Conservation (phyloP, 179 eudicot genomes). For the Spergularia azorica region DNA sequence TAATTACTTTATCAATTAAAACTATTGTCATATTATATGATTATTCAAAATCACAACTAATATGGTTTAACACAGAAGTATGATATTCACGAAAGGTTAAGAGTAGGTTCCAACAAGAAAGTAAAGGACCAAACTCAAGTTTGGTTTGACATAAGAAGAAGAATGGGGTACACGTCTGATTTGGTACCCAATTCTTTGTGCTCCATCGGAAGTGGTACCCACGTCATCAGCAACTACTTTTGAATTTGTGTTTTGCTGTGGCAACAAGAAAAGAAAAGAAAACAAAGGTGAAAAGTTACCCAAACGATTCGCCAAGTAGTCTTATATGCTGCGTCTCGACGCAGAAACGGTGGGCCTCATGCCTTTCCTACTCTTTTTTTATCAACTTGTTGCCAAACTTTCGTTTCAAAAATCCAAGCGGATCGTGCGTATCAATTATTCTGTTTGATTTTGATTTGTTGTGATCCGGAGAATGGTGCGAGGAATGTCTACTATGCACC, state of each 20-base stretch:
- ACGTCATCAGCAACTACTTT: conserved; percentile 18
- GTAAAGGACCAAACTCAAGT: neutral
- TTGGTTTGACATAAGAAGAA: neutral
- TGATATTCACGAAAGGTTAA: too few relatives aligned
- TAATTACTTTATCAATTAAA: too few relatives aligned
- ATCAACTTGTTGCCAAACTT: neutral
- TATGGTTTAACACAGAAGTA: too few relatives aligned
- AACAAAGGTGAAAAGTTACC: neutral
- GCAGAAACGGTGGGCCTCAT: conserved; percentile 11
- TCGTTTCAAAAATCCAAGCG: neutral
- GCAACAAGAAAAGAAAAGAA: neutral
- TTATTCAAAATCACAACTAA: too few relatives aligned
- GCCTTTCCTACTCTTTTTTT: neutral
- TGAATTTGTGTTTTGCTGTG: neutral
- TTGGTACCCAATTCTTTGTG: neutral
- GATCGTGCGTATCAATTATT: too few relatives aligned
- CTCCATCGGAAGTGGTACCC: conserved; percentile 25
- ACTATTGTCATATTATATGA: too few relatives aligned
- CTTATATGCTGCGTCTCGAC: conserved; percentile 20
- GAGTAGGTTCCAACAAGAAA: too few relatives aligned
- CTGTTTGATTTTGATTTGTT: too few relatives aligned
- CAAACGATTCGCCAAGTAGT: neutral
- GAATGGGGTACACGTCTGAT: conserved; percentile 23
- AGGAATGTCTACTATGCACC: too few relatives aligned
- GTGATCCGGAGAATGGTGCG: too few relatives aligned